Evolutionary conservation across 495 filamentous ascomycete genomes (phyloP).

Genomic region (Neurospora discreta): DNA sequence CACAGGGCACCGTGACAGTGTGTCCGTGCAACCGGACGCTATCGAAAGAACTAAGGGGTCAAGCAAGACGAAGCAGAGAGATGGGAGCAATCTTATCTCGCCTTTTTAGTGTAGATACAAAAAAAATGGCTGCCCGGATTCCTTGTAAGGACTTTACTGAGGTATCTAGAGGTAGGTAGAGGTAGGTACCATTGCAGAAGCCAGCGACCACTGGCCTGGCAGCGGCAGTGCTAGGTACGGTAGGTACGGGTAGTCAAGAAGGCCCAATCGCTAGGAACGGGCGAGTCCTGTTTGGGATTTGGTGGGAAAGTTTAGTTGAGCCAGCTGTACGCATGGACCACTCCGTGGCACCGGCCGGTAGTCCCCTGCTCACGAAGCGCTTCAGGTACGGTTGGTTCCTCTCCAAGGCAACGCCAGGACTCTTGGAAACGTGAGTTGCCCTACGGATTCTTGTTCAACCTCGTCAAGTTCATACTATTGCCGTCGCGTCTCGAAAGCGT

Average conservation of each 20-base stretch:
- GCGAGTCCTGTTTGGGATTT: constrained; percentile 3
- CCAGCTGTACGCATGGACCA: neutral
- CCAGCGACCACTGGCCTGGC: neutral
- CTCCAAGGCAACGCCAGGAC: constrained; percentile 2
- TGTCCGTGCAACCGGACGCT: neutral
- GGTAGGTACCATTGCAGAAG: neutral
- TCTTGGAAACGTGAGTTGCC: constrained; percentile 4
- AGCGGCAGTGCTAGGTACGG: neutral
- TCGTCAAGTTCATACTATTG: constrained; percentile 2
- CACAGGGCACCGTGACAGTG: neutral
- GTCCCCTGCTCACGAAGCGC: constrained; percentile 7
- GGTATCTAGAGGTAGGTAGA: too few relatives aligned
- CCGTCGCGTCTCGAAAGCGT: constrained; percentile 5
- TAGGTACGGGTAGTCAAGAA: neutral
- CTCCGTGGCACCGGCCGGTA: constrained; percentile 1
- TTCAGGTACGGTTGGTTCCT: constrained; percentile 2
- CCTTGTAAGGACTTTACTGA: too few relatives aligned
- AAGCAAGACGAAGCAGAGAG: neutral
- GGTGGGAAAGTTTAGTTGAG: neutral
- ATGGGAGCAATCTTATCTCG: too few relatives aligned
- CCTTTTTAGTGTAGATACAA: too few relatives aligned
- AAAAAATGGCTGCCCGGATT: too few relatives aligned
- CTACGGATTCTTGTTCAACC: constrained; percentile 12
- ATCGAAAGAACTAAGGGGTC: neutral
- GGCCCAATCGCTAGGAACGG: neutral